Evolutionary conservation across 257 asterid species (phyloP).

Genomic region (Fraxinus quadrangulata): DNA sequence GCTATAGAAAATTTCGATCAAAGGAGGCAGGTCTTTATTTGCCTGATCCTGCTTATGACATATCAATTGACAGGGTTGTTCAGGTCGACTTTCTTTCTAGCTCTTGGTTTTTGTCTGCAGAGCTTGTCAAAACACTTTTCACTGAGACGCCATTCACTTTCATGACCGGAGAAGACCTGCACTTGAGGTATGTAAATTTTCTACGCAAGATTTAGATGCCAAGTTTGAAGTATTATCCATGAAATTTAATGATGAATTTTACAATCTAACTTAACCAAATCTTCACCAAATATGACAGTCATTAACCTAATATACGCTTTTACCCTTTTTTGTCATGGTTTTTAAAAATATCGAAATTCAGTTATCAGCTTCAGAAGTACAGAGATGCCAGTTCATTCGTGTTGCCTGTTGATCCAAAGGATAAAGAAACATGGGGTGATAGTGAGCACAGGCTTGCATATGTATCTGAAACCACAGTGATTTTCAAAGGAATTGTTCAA

Average conservation of each 20-base stretch:
- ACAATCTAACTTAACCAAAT: background rate
- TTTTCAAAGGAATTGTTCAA: slow-evolving; percentile 84
- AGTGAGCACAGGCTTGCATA: slow-evolving; percentile 91
- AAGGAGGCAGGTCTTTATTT: slow-evolving; percentile 92
- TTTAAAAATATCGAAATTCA: slow-evolving; percentile 29
- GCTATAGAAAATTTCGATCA: slow-evolving; percentile 82
- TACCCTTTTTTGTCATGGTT: background rate
- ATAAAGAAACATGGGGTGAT: slow-evolving; percentile 97
- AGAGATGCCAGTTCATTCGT: slow-evolving; percentile 87
- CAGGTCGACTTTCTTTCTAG: slow-evolving; percentile 94
- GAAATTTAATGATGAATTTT: background rate
- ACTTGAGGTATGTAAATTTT: slow-evolving; percentile 58
- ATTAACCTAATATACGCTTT: background rate
- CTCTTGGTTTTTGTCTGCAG: slow-evolving; percentile 93
- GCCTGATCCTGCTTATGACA: slow-evolving; percentile 97
- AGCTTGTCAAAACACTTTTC: slow-evolving; percentile 82
- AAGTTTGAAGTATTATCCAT: background rate
- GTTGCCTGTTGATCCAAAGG: slow-evolving; percentile 74
- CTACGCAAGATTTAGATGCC: background rate
- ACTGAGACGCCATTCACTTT: slow-evolving; percentile 88
- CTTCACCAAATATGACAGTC: background rate
- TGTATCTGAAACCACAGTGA: slow-evolving; percentile 90
- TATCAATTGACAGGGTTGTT: slow-evolving; percentile 64
- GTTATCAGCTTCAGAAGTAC: slow-evolving; percentile 96
- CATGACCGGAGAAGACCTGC: slow-evolving; percentile 92